Evolutionary conservation across 495 filamentous ascomycete genomes (phyloP), one percentile per base, ranked within the genome.

Genomic region (Aeminium ludgeri): DNA sequence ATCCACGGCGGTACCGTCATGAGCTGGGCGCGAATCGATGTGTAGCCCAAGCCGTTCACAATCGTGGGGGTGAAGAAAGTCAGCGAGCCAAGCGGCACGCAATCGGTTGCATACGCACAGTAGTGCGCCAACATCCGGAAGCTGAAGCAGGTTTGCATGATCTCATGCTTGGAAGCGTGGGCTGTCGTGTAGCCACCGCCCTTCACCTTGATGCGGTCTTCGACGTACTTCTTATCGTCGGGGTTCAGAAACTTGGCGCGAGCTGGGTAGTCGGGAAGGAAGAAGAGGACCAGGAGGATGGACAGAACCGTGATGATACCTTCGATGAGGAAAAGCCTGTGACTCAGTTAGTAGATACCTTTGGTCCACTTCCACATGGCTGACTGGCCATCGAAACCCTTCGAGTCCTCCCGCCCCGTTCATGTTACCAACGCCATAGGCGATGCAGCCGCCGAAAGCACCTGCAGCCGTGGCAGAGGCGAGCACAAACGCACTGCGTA

Each of bases 201-300:
- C 13, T 42, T 33, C 6, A 31, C 38, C 12, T 32, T 17, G 12
- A 51, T 40, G 3, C 48, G 30, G 10, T 16, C 44, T 32, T 44
- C 20, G 10, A 44, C 34, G 19, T 37, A 44, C 18, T 30, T 38
- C 50, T 71, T 79, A 42, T 92, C 80, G 32, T 79, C 74, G 13
- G 73, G 62, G 3, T 58, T 80, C 25, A 91, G 55, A 55, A 85
- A 87, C 13, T 58, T 60, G 0, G 82, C 81, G 30, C 72, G 68
- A n/a, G 72, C 68, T 0, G 84, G 79, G 2, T 68, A 69, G 52
- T 87, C 81, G 0, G 83, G 83, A 38, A 89, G 58, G 41, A 67
- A 70, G 45, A 73, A 74, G 55, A 65, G 86, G 1, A 77, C 72
- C 25, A 79, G 48, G 13, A 72, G 41, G 0, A 77, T 75, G 12